Evolutionary conservation across 352 stramenopile species (phyloP).

Genomic region (Phytopythium kandeliae): DNA sequence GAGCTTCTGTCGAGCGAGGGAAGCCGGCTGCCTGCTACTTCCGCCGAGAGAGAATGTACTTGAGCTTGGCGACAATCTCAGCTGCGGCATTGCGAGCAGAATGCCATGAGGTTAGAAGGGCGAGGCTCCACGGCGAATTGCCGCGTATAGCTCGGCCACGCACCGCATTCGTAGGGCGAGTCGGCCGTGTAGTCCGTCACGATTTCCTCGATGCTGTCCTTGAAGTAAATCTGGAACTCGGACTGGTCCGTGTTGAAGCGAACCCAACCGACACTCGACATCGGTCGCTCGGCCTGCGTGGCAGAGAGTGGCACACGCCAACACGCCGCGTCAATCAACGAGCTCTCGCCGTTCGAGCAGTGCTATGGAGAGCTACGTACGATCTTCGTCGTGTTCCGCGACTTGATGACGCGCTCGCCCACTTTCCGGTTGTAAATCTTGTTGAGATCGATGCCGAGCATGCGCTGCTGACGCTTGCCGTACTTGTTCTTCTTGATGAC

Average conservation of each 20-base stretch:
- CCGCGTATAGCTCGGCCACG: no score
- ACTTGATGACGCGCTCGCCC: conserved; percentile 86
- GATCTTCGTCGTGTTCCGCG: conserved; percentile 84
- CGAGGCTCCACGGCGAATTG: no score
- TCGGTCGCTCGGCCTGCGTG: conserved; percentile 75
- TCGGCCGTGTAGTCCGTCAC: conserved; percentile 87
- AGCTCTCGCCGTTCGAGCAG: not conserved
- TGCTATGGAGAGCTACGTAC: conserved; percentile 33
- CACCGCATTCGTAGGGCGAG: conserved; percentile 87
- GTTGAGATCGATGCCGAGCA: conserved; percentile 85
- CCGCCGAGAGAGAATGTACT: conserved; percentile 85
- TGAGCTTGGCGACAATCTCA: conserved; percentile 87
- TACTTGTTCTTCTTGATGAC: conserved; percentile 92
- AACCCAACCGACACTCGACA: conserved; percentile 83
- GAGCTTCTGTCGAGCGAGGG: no score
- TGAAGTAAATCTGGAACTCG: conserved; percentile 89
- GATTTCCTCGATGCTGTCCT: conserved; percentile 85
- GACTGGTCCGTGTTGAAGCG: conserved; percentile 82
- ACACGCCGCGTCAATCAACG: not conserved
- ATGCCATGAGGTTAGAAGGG: conserved; percentile 2
- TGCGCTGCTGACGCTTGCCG: conserved; percentile 84
- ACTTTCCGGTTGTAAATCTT: conserved; percentile 90
- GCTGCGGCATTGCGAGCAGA: conserved; percentile 25
- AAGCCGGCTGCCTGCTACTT: no score
- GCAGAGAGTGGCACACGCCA: not conserved